Evolutionary conservation across 1,139 yeast species (phyloP).

Genomic region (Nakaseomyces uthaithaninus): DNA sequence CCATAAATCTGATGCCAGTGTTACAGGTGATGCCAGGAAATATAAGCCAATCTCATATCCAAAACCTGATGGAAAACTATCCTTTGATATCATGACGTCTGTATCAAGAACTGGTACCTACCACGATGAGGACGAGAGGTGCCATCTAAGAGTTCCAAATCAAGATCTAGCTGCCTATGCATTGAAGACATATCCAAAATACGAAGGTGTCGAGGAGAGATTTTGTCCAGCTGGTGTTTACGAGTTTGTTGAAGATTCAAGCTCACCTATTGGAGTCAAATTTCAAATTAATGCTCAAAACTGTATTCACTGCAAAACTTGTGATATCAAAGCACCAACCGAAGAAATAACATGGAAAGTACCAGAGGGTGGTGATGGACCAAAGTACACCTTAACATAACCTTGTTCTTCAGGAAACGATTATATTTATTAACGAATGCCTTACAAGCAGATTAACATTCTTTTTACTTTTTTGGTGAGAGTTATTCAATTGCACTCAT

Average conservation of each 20-base stretch:
- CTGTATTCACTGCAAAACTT: conserved; percentile 96
- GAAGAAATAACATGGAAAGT: conserved; percentile 93
- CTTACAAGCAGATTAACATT: too few species aligned
- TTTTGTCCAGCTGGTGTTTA: conserved; percentile 99
- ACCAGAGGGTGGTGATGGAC: conserved; percentile 98
- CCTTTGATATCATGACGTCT: conserved; percentile 85
- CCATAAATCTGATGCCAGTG: conserved; percentile 59
- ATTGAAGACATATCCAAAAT: conserved; percentile 58
- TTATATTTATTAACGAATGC: too few species aligned
- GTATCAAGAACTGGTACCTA: conserved; percentile 94
- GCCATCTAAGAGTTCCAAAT: conserved; percentile 73
- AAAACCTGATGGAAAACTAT: conserved; percentile 83
- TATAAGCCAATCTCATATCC: conserved; percentile 75
- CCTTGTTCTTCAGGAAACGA: too few species aligned
- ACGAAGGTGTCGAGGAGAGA: conserved; percentile 77
- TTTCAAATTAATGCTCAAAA: conserved; percentile 93
- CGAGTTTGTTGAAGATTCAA: conserved; percentile 69
- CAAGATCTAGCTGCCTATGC: conserved; percentile 68
- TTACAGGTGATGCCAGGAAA: conserved; percentile 59
- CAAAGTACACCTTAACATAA: conserved; percentile 53
- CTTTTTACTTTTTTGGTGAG: too few species aligned
- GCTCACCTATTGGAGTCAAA: conserved; percentile 55
- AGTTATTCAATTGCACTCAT: too few species aligned
- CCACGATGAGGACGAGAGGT: conserved; percentile 89
- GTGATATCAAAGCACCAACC: conserved; percentile 92